Evolutionary conservation across 2,329 filamentous ascomycete genomes (phyloP), one percentile per base, ranked within the genome.

Genomic region (Ilyonectria robusta): DNA sequence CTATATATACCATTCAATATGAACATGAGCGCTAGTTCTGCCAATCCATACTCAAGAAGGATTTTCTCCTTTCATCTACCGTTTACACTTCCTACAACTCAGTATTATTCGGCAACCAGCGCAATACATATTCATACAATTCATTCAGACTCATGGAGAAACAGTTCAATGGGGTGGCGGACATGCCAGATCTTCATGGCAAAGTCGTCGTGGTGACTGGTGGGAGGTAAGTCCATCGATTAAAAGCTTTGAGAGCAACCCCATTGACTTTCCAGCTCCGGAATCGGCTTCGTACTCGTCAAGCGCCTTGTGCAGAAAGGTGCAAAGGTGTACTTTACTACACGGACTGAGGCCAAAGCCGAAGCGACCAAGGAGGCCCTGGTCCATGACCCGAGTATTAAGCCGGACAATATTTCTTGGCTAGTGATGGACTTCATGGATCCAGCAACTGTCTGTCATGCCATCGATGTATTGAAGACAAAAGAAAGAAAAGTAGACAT

Each of bases 141-240:
- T 26, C 26, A 26, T 26, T 26, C 26, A 26, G 26, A 6, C 26
- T 26, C 26, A 26, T 26, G 26, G 26, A 26, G 26, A 26, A 5
- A 26, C 26, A 26, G 5, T 26, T 26, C 26, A 5, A 26, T 26
- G 26, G 26, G 26, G 26, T 26, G 26, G 26, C 26, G 26, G 58
- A 66, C 8, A 47, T 66, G 11, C 63, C 63, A 8, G 37, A 62
- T 23, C 35, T 66, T 3, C 48, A 8, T 2, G 53, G 37, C 5
- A 62, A 57, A 37, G 23, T 66, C 6, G 53, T 26, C 8, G 51
- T 66, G 2, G 63, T 66, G n/a, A 66, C 58, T 0, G 63, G 63
- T 3, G 63, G 51, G 10, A 56, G 53, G 63, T 62, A 58, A n/a
- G 63, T 42, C 15, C 4, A 11, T n/a, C 26, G 26, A 6, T 26